These are phyloP conservation scores for Cystofilobasidium capitatum DNA, from an alignment of 768 basidiomycete species.

Conservation along the genomic window DNA sequence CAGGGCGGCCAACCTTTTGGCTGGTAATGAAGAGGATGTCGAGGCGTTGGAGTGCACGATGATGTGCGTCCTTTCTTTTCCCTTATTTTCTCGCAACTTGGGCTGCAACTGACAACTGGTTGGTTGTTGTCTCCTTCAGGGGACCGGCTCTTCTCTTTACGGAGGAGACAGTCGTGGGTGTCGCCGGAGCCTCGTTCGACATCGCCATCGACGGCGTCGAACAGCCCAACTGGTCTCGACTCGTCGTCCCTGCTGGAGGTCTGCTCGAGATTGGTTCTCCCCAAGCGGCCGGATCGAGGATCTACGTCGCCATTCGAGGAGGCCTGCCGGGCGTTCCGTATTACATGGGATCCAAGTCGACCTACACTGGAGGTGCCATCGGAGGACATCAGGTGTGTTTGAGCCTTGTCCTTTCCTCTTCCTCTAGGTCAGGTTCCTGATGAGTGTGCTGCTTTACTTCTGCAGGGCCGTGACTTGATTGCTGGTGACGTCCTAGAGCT, in stretches of 20 bases:
- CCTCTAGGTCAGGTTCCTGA: slow-evolving; percentile 19
- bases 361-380: slow-evolving; percentile 29
- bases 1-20: slow-evolving; percentile 51
- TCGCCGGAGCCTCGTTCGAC: slow-evolving; percentile 49
- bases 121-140: slow-evolving; percentile 42
- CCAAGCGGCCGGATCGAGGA: slow-evolving; percentile 45
- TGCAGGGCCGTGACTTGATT: slow-evolving; percentile 49
- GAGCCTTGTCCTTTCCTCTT: background rate
- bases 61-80: slow-evolving; percentile 1
- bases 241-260: slow-evolving; percentile 45
- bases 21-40: slow-evolving; percentile 46
- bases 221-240: slow-evolving; percentile 47
- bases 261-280: slow-evolving; percentile 43
- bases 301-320: slow-evolving; percentile 52
- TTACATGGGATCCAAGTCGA: slow-evolving; percentile 55
- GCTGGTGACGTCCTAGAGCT: slow-evolving; percentile 50
- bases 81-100: background rate
- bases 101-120: too few species aligned
- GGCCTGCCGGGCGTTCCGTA: slow-evolving; percentile 48
- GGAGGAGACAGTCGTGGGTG: slow-evolving; percentile 45
- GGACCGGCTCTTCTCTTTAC: slow-evolving; percentile 50
- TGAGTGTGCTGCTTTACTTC: slow-evolving; percentile 20
- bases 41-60: slow-evolving; percentile 52
- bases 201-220: slow-evolving; percentile 44
- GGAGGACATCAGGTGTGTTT: background rate